Evolutionary conservation across 2,329 filamentous ascomycete genomes (phyloP), one percentile per base, ranked within the genome.

Genomic region (Pleurostoma richardsiae): DNA sequence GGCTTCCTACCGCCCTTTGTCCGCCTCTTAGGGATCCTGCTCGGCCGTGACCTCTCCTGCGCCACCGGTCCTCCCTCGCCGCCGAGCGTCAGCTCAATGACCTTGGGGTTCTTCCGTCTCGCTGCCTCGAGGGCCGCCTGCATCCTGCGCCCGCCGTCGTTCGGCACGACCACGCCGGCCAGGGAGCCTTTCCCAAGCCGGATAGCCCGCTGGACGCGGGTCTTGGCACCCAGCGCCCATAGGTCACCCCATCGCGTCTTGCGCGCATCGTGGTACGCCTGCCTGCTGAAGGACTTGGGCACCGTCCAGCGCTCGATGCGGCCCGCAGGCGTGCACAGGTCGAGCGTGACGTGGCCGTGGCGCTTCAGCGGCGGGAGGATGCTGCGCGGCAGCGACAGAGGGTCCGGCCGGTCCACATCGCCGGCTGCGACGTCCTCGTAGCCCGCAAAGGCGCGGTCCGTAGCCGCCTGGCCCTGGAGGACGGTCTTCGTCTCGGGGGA

Each of bases 151-250:
- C 71, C 73, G 4, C 72, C 73, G 38, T 77, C 76, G 29, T 73
- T 67, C 0, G 62, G 58, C 5, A 55, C 42, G 10, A 44, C 31
- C 30, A 41, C 48, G 39, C 47, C 53, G 43, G 42, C 60, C 10
- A 52, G 55, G 31, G 61, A 68, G 28, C 57, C 63, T 51, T 61
- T 64, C 44, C 87, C 87, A 3, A 86, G 66, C 6, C 83, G 79
- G 40, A 87, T 69, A 10, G 70, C 73, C 41, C 88, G 73, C 3
- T 67, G 60, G 4, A 86, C 78, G 10, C 90, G 77, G 0, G 90
- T 95, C 75, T 97, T 97, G 27, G 91, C 92, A 0, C 94, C 94
- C 1, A 97, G 74, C 1, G 92, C 90, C 94, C 94, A 99, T 7
- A 97, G 73, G 63, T 97, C 94, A 38, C 94, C 94, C 94, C 92